Evolutionary conservation across 352 stramenopile genomes (phyloP).

Genomic region (Peronospora belbahrii): DNA sequence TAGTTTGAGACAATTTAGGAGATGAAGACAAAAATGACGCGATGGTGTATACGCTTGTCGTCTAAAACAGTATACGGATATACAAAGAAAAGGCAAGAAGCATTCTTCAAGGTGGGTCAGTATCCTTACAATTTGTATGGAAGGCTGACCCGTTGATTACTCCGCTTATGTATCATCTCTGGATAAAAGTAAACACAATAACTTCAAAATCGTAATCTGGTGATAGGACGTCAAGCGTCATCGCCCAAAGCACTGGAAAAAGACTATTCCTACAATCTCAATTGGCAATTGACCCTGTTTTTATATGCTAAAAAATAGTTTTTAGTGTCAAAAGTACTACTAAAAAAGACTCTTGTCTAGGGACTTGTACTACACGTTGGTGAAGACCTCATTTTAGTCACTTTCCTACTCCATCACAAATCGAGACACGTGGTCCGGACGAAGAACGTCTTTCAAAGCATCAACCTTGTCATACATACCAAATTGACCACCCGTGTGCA

Average conservation of each 20-base stretch:
- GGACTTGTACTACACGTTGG: too few relatives aligned
- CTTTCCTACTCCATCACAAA: constrained; percentile 55
- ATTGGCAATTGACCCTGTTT: too few relatives aligned
- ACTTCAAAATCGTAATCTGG: constrained; percentile 16
- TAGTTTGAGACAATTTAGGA: too few relatives aligned
- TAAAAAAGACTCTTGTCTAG: too few relatives aligned
- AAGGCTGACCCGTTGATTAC: background rate
- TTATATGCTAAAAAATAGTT: too few relatives aligned
- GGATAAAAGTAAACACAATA: constrained; percentile 1
- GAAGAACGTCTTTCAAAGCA: constrained; percentile 52
- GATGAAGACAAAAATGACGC: background rate
- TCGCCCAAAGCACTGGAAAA: background rate
- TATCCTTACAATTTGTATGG: constrained; percentile 9
- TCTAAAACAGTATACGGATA: background rate
- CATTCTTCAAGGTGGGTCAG: background rate
- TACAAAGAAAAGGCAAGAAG: constrained; percentile 2
- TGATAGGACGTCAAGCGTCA: constrained; percentile 15
- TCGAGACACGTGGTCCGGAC: constrained; percentile 40
- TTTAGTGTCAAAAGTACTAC: too few relatives aligned
- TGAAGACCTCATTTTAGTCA: background rate
- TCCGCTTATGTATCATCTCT: constrained; percentile 8
- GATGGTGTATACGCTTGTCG: background rate
- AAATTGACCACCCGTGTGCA: constrained; percentile 88
- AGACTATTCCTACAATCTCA: too few relatives aligned
- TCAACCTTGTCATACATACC: constrained; percentile 88